phyloP scores from a whole-genome alignment of 192 early-diverging fungal species.

The Backusella tuberculispora region DNA sequence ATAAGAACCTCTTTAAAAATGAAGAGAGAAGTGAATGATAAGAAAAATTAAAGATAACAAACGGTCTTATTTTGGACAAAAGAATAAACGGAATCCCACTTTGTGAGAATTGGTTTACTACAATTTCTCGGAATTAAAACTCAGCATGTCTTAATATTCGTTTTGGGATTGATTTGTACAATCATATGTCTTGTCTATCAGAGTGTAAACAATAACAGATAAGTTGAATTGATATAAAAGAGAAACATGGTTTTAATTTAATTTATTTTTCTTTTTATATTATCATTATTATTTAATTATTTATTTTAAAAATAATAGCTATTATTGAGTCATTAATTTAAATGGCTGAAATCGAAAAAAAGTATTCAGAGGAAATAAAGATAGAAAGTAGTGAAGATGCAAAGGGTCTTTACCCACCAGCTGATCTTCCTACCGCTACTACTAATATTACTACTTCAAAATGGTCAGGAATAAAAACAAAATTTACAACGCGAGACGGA shows the following conservation, averaged over 20 bases:
- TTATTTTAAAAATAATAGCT: not conserved
- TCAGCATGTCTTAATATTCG: not conserved
- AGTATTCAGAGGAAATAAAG: constrained; percentile 9
- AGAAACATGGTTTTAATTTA: not conserved
- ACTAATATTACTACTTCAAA: not conserved
- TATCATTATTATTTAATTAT: not conserved
- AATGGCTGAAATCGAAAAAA: constrained; percentile 5
- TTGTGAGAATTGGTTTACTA: not conserved
- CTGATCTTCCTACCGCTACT: not conserved
- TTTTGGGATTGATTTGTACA: not conserved
- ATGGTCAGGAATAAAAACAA: constrained; percentile 10
- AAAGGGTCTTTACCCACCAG: not conserved
- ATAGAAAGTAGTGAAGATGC: not conserved
- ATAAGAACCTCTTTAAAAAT: not conserved
- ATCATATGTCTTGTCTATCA: constrained; percentile 7
- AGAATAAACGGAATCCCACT: not conserved
- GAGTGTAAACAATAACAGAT: not conserved
- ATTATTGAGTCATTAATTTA: not conserved
- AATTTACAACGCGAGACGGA: constrained; percentile 39
- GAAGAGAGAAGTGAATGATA: not conserved
- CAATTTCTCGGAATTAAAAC: constrained; percentile 2
- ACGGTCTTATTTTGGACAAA: not conserved
- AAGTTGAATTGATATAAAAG: constrained; percentile 5
- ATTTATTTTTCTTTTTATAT: not conserved
- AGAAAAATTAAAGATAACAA: constrained; percentile 24